Evolutionary conservation across 1,284 basidiomycete genomes (phyloP), one percentile per base, ranked within the genome.

Genomic region (Marasmius sp.): DNA sequence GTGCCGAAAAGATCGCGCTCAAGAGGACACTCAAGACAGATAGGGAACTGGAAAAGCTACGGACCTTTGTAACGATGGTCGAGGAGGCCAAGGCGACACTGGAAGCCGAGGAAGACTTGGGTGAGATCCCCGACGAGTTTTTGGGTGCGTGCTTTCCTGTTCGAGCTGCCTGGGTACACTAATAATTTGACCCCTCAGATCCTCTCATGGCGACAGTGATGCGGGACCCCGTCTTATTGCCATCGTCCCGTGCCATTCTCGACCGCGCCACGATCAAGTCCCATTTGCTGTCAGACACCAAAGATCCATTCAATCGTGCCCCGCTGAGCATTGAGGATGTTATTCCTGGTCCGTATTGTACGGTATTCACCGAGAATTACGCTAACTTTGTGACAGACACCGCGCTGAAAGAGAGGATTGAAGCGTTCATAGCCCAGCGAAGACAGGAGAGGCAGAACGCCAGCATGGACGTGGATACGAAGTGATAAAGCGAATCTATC

Each of bases 191-290:
- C 45, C 6, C 22, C 16, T 51, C 61, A 97, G 95, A 97, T 74
- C 94, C 95, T 0, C 79, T 98, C 65, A 95, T 97, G 89, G 92
- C 86, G 67, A 95, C 94, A 0, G 72, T 99, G 61, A 99, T 99
- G 97, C 90, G 89, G 62, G 95, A 99, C 73, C 97, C 97, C 1
- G 97, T 99, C 62, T 86, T 88, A 48, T 76, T 99, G 54, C 97
- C 97, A 0, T 88, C 92, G 0, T 98, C 95, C 1, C 85, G 82
- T 59, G 81, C 88, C 0, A 84, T 93, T 34, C 76, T 99, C 52
- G 97, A 99, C 74, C 86, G 93, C 45, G 85, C 92, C 0, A 99
- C 97, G 1, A 99, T 99, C 80, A 97, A 98, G 71, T 92, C 95
- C 1, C 95, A 97, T 72, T 78, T 99, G 51, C 79, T 99, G 27